Base-by-base conservation (phyloP, 1,284 basidiomycete genomes). In the Ganoderma meredithae region DNA sequence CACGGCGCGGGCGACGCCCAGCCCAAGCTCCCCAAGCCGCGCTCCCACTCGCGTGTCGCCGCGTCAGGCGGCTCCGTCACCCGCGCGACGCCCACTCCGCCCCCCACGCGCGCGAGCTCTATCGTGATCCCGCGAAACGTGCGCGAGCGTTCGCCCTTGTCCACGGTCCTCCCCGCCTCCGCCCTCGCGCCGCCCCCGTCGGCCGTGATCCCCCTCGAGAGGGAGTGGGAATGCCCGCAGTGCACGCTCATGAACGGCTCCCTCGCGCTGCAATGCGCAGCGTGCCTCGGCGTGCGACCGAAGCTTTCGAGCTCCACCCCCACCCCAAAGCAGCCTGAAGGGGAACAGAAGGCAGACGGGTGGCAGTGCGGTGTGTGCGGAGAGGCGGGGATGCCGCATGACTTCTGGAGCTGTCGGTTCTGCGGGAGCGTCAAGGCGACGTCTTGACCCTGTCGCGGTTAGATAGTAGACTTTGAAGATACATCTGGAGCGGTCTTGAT, bases 361-460 rank as follows among this genome's bases (percentile, higher is more conserved):
- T 95, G 94, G 93, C 83, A 81, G 22, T 95, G 94, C 76, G 78
- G 83, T 17, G 81, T 82, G n/a, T 95, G 94, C 69, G 88, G 88
- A 17, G 85, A 89, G 76, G 79, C 77, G 27, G 88, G 85, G 43
- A 90, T 89, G 75, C 84, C 86, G 3, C 84, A 87, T 72, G 84
- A 89, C 33, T 87, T 89, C 71, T 95, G 92, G 94, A 90, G 87
- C 64, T 96, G 95, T 80, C 78, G 80, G 17, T 85, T 83, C 69
- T 95, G 94, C 75, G 93, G 93, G 12, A 80, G 82, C 49, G 83
- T 94, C 69, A 93, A 94, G 79, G 77, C 80, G 56, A 55, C 55
- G 27, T 70, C 71, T 27, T 39, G 22, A n/a, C 1, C 56, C 53
- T 17, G 22, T 27, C 2, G 9, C 25, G 2, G 52, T 22, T 33